A percentile compares a stretch with the other conserved stretches of the same genome.
Evolutionary conservation across 257 asterid species (phyloP).

Genomic region (Cruciata laevipes): DNA sequence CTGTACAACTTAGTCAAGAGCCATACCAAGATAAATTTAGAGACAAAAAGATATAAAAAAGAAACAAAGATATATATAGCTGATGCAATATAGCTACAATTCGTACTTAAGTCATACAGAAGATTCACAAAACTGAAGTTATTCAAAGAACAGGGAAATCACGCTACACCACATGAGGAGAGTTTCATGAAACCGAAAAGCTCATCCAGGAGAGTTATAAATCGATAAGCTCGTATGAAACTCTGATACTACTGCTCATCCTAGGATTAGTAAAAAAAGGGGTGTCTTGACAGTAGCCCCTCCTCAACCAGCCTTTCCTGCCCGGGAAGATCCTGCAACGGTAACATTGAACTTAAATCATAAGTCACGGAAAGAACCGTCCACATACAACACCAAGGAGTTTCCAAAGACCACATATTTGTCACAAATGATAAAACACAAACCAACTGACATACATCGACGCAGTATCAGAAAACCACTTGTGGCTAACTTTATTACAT

Average conservation of each 20-base stretch:
- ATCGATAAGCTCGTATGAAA: background rate
- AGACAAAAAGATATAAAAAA: too few species aligned
- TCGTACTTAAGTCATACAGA: conserved; percentile 30
- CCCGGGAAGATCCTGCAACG: conserved; percentile 11
- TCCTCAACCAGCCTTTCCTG: conserved; percentile 5
- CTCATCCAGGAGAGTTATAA: too few species aligned
- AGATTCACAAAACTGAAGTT: conserved; percentile 7
- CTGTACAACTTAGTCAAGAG: too few species aligned
- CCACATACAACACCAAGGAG: background rate
- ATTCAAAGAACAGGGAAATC: background rate
- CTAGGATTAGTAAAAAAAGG: background rate
- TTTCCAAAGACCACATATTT: background rate
- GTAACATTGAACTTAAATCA: background rate
- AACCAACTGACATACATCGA: background rate
- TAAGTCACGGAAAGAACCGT: background rate
- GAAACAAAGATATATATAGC: background rate
- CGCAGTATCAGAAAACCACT: background rate
- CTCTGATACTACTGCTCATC: conserved; percentile 4
- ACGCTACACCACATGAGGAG: background rate
- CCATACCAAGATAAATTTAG: too few species aligned
- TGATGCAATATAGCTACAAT: conserved; percentile 7
- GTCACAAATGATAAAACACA: background rate
- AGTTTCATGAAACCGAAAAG: background rate
- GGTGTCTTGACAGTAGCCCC: background rate
- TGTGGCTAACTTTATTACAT: background rate